Base-by-base conservation (phyloP, 129 eudicot genomes). In the Flaveria bidentis region DNA sequence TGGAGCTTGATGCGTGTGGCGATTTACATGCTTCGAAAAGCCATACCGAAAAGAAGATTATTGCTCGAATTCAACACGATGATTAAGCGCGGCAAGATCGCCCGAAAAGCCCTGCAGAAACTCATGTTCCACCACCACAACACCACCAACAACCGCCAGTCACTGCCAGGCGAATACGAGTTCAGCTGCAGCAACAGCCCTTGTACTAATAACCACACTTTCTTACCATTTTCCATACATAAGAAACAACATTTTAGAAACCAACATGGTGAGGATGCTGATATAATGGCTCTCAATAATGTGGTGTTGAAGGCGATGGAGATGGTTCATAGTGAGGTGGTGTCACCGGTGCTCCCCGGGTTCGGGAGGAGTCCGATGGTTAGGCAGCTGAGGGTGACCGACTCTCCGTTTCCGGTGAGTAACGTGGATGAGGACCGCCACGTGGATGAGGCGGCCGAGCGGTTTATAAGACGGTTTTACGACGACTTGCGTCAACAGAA, bases 151-250 rank as follows among this genome's bases (percentile, higher is more conserved):
- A 22, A 53, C 78, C 73, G 36, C 69, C 66, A 8, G 80, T 73
- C 50, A 55, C 83, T 72, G 9, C 75, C 64, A 11, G 55, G 65
- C 6, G 89, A 87, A n/a, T 87, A 85, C 80, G 89, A 87, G 81
- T 87, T 85, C 86, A 89, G 89, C 76, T 86, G 87, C 80, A 82
- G 87, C 18, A 77, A 67, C 82, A 86, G 73, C 69, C 90, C 94
- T 5, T 33, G 39, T 33, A 33, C 7, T 33, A 33, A 33, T 33
- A 33, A 4, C 39, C 39, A 33, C 39, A 33, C 39, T 4, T 73
- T 23, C 28, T 83, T 72, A 76, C 65, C 55, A 36, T 80, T 81
- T 16, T 83, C 83, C 12, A 72, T 82, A 56, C 74, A 83, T 49
- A 81, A 76, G 55, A 73, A 78, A 66, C 81, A 80, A 80, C 80